A percentile compares a stretch with the other conserved stretches of the same genome.
Conservation (phyloP, 805 yeast species). For the Saturnispora saitoi region DNA sequence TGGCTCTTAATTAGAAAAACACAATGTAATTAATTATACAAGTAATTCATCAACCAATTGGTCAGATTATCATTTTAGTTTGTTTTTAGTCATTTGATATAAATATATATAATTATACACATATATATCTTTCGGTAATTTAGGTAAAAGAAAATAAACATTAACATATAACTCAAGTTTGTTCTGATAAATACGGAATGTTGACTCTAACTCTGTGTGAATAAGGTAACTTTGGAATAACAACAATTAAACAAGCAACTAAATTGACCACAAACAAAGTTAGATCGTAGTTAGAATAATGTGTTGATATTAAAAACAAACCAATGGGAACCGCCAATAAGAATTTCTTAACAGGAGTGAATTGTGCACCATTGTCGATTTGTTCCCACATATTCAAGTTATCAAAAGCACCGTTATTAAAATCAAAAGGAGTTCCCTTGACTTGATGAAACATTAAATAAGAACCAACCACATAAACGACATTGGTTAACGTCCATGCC, state of each 20-base stretch:
- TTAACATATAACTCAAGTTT: background rate
- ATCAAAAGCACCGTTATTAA: constrained; percentile 94
- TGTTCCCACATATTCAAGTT: constrained; percentile 98
- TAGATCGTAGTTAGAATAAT: constrained; percentile 79
- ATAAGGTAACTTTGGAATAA: constrained; percentile 83
- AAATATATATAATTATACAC: too few species aligned
- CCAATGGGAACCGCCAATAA: constrained; percentile 87
- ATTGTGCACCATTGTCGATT: constrained; percentile 80
- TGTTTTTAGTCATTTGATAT: too few species aligned
- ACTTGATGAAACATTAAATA: constrained; percentile 95
- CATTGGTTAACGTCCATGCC: constrained; percentile 83
- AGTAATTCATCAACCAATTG: too few species aligned
- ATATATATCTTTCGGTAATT: too few species aligned
- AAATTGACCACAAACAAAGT: constrained; percentile 72
- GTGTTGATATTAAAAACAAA: constrained; percentile 78
- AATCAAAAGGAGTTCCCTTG: constrained; percentile 95
- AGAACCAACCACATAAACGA: constrained; percentile 82
- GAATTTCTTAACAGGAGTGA: constrained; percentile 93
- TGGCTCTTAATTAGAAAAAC: too few species aligned
- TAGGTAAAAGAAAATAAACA: background rate
- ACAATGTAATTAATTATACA: too few species aligned
- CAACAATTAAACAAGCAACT: constrained; percentile 74
- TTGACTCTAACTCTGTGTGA: constrained; percentile 70
- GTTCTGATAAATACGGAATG: constrained; percentile 28
- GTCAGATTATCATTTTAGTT: too few species aligned